Percentiles rank a stretch among this genome's conserved stretches.
Evolutionary conservation across 805 yeast species (phyloP).

Genomic region (Pichia membranifaciens): DNA sequence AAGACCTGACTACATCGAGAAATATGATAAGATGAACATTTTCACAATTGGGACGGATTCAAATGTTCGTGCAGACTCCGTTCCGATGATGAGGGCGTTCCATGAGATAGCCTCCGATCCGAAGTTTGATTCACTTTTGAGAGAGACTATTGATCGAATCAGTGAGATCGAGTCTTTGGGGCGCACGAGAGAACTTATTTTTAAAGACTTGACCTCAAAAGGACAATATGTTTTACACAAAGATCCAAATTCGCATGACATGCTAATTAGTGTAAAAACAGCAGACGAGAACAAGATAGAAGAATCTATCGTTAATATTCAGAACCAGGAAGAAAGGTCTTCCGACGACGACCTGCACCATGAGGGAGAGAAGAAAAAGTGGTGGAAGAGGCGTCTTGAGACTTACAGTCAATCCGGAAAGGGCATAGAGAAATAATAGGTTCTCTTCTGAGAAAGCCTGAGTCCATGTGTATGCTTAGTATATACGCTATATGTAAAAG

Average conservation of each 20-base stretch:
- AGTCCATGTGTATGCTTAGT: too few species aligned
- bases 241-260: constrained; percentile 2
- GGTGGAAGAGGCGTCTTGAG: constrained; percentile 47
- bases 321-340: constrained; percentile 17
- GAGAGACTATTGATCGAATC: constrained; percentile 62
- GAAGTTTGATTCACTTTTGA: constrained; percentile 60
- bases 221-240: constrained; percentile 34
- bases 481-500: too few species aligned
- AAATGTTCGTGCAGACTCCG: constrained; percentile 71
- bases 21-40: constrained; percentile 67
- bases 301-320: constrained; percentile 4
- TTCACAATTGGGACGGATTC: constrained; percentile 74
- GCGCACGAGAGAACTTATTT: constrained; percentile 69
- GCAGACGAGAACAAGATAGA: not conserved
- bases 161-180: constrained; percentile 71
- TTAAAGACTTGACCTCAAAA: constrained; percentile 60
- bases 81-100: constrained; percentile 88
- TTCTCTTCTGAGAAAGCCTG: not conserved
- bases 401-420: constrained; percentile 9
- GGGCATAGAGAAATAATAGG: too few species aligned
- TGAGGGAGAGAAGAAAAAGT: constrained; percentile 32
- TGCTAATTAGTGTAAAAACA: constrained; percentile 5
- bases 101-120: constrained; percentile 69
- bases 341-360: constrained; percentile 31
- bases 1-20: constrained; percentile 71